phyloP scores from a whole-genome alignment of 768 basidiomycete genomes.

The Suillus ampliporus region DNA sequence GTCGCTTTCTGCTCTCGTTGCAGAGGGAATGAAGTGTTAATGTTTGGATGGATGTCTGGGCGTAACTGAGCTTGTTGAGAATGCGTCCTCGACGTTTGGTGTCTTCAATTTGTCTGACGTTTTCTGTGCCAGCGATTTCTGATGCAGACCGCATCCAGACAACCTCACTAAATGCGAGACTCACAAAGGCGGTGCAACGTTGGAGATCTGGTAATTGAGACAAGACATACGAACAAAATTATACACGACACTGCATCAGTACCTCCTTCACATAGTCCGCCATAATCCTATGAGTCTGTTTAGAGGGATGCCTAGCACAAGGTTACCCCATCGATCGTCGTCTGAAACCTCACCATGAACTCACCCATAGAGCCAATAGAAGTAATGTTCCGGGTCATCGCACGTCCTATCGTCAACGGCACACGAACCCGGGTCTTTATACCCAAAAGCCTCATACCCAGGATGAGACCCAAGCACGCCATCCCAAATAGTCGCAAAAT shows the following conservation, averaged over 20 bases:
- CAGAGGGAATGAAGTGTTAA: background rate
- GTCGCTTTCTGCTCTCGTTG: background rate
- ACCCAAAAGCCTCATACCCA: conserved; percentile 55
- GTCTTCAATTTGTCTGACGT: too few relatives aligned
- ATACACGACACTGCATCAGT: conserved; percentile 35
- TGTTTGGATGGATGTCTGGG: background rate
- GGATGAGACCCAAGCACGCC: conserved; percentile 50
- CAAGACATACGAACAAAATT: too few relatives aligned
- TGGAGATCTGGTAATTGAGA: too few relatives aligned
- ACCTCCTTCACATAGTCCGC: conserved; percentile 55
- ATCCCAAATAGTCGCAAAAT: conserved; percentile 56
- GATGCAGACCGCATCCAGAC: too few relatives aligned
- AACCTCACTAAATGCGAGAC: too few relatives aligned
- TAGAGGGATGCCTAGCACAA: conserved; percentile 51
- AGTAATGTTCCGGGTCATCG: conserved; percentile 51
- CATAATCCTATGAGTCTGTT: conserved; percentile 56
- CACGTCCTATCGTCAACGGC: conserved; percentile 40
- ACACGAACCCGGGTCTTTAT: conserved; percentile 46
- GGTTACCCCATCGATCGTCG: background rate
- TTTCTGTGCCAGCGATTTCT: too few relatives aligned
- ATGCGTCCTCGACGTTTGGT: background rate
- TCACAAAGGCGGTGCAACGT: too few relatives aligned
- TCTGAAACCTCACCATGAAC: conserved; percentile 18
- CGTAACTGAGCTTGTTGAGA: too few relatives aligned
- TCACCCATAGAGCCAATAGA: conserved; percentile 59